Conservation (phyloP, 2,329 filamentous ascomycete species). For the Chrysoporthe austroafricana region DNA sequence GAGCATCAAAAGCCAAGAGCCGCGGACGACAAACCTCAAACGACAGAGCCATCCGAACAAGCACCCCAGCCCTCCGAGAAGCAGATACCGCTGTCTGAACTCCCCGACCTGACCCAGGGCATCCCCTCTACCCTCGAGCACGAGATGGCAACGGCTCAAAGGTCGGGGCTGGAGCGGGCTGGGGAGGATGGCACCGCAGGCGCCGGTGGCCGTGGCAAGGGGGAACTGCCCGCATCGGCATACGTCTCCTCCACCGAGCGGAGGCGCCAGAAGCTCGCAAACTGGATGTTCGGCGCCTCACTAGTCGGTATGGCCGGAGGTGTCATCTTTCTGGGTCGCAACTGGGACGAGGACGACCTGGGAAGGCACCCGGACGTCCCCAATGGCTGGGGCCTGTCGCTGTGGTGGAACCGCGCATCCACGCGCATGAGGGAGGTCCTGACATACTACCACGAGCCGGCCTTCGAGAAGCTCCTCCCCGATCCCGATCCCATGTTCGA, state of each 20-base stretch:
- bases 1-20: conserved; percentile 20
- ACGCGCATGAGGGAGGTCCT: conserved; percentile 76
- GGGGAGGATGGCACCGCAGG: conserved; percentile 42
- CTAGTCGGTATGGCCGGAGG: conserved; percentile 60
- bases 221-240: conserved; percentile 73
- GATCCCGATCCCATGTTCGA: conserved; percentile 78
- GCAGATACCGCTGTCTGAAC: conserved; percentile 63
- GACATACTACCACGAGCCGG: conserved; percentile 93
- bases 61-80: conserved; percentile 43
- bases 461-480: conserved; percentile 90
- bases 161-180: conserved; percentile 41
- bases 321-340: conserved; percentile 78
- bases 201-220: conserved; percentile 56
- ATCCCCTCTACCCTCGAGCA: conserved; percentile 89
- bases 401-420: conserved; percentile 81
- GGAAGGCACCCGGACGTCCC: conserved; percentile 71
- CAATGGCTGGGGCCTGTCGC: conserved; percentile 74
- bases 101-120: conserved; percentile 91
- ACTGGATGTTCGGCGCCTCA: conserved; percentile 70
- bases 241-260: conserved; percentile 92
- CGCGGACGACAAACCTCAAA: no score
- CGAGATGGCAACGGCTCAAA: conserved; percentile 62
- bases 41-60: conserved; percentile 15
- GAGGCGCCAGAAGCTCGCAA: conserved; percentile 75
- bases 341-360: conserved; percentile 84